These are phyloP conservation scores for Cercospora beticola DNA, from an alignment of 2,329 filamentous ascomycete genomes.

Conservation along the genomic window DNA sequence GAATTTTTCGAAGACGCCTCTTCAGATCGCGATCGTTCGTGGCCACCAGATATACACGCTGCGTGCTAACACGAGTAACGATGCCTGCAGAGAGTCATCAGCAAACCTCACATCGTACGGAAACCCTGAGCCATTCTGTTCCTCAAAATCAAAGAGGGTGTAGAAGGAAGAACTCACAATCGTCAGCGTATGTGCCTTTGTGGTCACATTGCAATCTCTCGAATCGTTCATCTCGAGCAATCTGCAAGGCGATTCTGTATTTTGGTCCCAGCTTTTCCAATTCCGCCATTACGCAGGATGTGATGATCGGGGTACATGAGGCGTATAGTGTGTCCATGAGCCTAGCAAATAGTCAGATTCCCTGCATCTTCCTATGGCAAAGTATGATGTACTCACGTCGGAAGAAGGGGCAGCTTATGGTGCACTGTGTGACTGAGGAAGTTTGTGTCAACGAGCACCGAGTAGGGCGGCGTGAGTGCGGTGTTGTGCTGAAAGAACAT, in stretches of 20 bases:
- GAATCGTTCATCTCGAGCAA: slow-evolving; percentile 88
- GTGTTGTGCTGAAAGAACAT: slow-evolving; percentile 91
- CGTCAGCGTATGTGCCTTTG: slow-evolving; percentile 83
- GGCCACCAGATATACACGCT: slow-evolving; percentile 49
- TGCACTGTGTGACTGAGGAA: slow-evolving; percentile 89
- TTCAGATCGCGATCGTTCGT: slow-evolving; percentile 76
- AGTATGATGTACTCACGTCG: not conserved
- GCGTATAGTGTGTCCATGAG: slow-evolving; percentile 95
- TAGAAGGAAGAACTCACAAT: slow-evolving; percentile 56
- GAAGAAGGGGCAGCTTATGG: slow-evolving; percentile 68
- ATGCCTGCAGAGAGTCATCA: slow-evolving; percentile 33
- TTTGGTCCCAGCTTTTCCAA: slow-evolving; percentile 86
- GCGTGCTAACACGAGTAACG: slow-evolving; percentile 47
- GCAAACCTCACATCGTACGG: not conserved
- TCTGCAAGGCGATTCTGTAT: slow-evolving; percentile 80
- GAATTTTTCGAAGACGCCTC: slow-evolving; percentile 78
- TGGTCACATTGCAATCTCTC: slow-evolving; percentile 85
- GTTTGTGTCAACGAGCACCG: slow-evolving; percentile 80
- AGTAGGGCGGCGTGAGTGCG: slow-evolving; percentile 79
- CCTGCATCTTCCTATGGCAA: not conserved
- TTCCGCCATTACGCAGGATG: slow-evolving; percentile 77
- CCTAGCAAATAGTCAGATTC: slow-evolving; percentile 58
- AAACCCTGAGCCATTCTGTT: not conserved
- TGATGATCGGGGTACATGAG: slow-evolving; percentile 86
- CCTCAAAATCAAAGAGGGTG: not conserved